These are phyloP conservation scores for Rhodotorula sp. DNA, from an alignment of 1,284 basidiomycete genomes.

Conservation along the genomic window DNA sequence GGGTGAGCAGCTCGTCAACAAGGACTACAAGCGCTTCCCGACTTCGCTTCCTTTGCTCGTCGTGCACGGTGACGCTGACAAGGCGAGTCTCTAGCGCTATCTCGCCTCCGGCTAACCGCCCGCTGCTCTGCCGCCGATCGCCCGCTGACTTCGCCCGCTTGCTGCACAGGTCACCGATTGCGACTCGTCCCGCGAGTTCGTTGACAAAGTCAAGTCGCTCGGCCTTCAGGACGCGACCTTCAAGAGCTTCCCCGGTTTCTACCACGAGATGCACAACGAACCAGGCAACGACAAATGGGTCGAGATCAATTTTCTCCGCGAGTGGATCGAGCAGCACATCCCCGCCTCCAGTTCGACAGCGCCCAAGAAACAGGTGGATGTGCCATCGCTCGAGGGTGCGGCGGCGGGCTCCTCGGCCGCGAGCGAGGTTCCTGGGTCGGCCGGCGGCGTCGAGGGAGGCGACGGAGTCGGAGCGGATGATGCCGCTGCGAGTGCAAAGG, in stretches of 20 bases:
- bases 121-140: background rate
- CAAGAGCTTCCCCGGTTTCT: slow-evolving; percentile 29
- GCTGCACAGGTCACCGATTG: slow-evolving; percentile 18
- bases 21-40: slow-evolving; percentile 48
- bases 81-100: background rate
- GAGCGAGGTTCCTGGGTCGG: background rate
- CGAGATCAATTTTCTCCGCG: slow-evolving; percentile 24
- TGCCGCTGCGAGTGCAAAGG: background rate
- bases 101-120: no score
- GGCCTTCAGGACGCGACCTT: slow-evolving; percentile 17
- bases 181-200: slow-evolving; percentile 25
- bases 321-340: slow-evolving; percentile 30
- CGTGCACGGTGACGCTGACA: slow-evolving; percentile 50
- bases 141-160: background rate
- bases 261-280: slow-evolving; percentile 43
- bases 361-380: background rate
- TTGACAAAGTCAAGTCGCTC: slow-evolving; percentile 22
- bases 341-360: background rate
- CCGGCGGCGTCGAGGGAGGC: background rate
- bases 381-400: background rate
- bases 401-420: background rate
- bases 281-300: slow-evolving; percentile 34
- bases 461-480: background rate
- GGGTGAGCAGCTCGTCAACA: slow-evolving; percentile 44
- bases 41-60: slow-evolving; percentile 47